A percentile compares a stretch with the other conserved stretches of the same genome.
Conservation (phyloP, 164 flowering plant species). For the Aristolochia fimbriata region DNA sequence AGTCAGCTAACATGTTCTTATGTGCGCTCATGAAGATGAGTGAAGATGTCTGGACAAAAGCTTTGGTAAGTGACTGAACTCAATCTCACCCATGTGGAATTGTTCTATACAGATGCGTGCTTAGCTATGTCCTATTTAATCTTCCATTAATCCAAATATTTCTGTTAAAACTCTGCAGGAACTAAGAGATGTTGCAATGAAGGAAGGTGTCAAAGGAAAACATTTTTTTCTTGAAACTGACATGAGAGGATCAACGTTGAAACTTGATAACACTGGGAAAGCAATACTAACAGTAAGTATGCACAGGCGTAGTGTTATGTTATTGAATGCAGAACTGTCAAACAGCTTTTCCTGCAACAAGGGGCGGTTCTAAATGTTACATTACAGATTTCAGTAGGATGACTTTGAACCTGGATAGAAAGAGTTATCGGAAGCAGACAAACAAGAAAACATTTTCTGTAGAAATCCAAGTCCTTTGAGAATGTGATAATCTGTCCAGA, state of each 20-base stretch:
- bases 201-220: constrained; percentile 59
- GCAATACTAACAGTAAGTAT: constrained; percentile 58
- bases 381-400: neutral
- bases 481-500: too few relatives aligned
- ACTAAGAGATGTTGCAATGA: constrained; percentile 63
- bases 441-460: too few relatives aligned
- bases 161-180: constrained; percentile 36
- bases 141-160: neutral
- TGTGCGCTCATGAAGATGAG: constrained; percentile 42
- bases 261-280: constrained; percentile 89
- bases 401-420: neutral
- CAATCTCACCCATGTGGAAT: neutral
- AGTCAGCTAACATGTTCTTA: neutral
- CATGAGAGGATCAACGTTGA: constrained; percentile 77
- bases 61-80: constrained; percentile 53
- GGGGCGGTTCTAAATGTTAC: neutral
- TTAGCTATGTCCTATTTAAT: neutral
- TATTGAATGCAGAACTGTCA: too few relatives aligned
- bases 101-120: neutral
- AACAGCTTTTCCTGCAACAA: too few relatives aligned
- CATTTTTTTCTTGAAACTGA: constrained; percentile 80
- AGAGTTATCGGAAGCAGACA: too few relatives aligned
- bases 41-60: constrained; percentile 68
- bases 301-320: neutral
- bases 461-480: too few relatives aligned